phyloP scores from a whole-genome alignment of 768 basidiomycete species.

The Mycena venus region DNA sequence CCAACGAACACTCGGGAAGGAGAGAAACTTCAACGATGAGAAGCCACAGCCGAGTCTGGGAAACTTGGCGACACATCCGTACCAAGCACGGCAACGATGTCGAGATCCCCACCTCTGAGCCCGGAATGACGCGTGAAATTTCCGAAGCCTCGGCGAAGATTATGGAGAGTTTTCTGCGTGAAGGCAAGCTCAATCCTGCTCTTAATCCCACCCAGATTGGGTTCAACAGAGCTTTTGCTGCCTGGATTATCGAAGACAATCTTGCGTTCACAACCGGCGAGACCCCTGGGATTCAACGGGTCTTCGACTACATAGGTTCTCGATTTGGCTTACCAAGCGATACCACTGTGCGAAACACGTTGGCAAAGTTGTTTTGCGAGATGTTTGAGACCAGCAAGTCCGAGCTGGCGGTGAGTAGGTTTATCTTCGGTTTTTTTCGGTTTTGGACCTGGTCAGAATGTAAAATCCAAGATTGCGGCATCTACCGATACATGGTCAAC shows the following conservation, averaged over 20 bases:
- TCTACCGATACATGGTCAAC: slow-evolving; percentile 48
- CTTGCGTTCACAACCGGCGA: slow-evolving; percentile 43
- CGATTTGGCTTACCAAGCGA: slow-evolving; percentile 37
- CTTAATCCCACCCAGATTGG: slow-evolving; percentile 28
- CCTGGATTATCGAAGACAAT: slow-evolving; percentile 43
- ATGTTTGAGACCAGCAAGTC: slow-evolving; percentile 34
- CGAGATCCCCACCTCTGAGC: too few species aligned
- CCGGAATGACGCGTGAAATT: too few species aligned
- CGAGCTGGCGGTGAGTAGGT: slow-evolving; percentile 31
- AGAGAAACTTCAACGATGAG: slow-evolving; percentile 12
- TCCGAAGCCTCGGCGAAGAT: too few species aligned
- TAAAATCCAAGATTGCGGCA: slow-evolving; percentile 41
- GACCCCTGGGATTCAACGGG: slow-evolving; percentile 1
- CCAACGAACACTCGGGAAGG: background rate
- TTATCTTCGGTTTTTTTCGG: background rate
- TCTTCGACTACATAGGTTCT: background rate
- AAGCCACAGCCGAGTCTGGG: too few species aligned
- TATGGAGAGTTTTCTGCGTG: slow-evolving; percentile 26
- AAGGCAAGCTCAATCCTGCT: slow-evolving; percentile 33
- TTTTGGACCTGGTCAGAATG: slow-evolving; percentile 14
- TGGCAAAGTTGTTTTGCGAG: slow-evolving; percentile 30
- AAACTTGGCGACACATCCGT: too few species aligned
- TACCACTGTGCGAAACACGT: slow-evolving; percentile 41
- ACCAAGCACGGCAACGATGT: too few species aligned
- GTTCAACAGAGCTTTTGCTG: slow-evolving; percentile 30